These are phyloP conservation scores for Berberis thunbergii DNA, from an alignment of 164 flowering plant species.

Conservation along the genomic window DNA sequence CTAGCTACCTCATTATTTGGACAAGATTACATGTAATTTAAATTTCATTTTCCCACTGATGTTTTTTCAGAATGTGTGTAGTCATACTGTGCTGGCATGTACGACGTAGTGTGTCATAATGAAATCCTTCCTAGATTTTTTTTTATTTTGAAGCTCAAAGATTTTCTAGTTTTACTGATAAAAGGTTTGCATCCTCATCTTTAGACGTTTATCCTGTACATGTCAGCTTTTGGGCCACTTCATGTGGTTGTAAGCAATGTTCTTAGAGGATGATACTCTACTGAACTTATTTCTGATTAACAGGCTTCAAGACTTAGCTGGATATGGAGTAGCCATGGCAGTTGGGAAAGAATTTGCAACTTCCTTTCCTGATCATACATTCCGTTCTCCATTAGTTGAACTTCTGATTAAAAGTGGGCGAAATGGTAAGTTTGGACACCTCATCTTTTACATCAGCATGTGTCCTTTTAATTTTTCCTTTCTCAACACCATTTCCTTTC, in stretches of 20 bases:
- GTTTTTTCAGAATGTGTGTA: too few relatives aligned
- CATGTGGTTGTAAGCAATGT: background rate
- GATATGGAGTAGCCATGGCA: slow-evolving; percentile 78
- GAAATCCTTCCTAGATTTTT: too few relatives aligned
- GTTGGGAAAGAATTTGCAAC: slow-evolving; percentile 39
- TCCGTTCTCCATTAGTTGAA: slow-evolving; percentile 50
- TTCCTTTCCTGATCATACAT: slow-evolving; percentile 66
- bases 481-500: background rate
- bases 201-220: background rate
- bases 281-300: slow-evolving; percentile 4
- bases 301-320: slow-evolving; percentile 91
- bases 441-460: background rate
- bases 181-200: background rate
- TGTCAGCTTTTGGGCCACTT: background rate
- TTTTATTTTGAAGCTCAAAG: too few relatives aligned
- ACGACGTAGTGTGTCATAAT: too few relatives aligned
- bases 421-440: slow-evolving; percentile 47
- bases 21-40: too few relatives aligned
- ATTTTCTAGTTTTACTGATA: too few relatives aligned
- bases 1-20: too few relatives aligned
- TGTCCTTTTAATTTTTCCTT: background rate
- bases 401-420: slow-evolving; percentile 72
- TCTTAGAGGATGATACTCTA: background rate
- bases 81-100: too few relatives aligned
- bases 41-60: too few relatives aligned